phyloP scores from a whole-genome alignment of 805 yeast genomes.

The Saccharomyces kudriavzevii region DNA sequence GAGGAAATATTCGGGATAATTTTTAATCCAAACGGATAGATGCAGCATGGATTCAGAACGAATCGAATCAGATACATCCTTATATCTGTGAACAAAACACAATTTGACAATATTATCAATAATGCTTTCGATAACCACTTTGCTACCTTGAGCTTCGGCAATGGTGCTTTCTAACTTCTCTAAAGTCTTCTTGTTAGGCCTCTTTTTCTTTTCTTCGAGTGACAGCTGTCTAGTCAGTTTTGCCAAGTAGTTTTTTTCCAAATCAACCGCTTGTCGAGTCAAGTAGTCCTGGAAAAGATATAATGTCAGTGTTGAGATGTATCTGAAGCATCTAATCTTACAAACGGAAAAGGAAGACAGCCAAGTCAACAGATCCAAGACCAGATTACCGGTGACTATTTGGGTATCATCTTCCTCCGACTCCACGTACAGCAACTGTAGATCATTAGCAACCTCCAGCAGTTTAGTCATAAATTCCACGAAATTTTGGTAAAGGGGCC shows the following conservation, averaged over 20 bases:
- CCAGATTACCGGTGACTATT: slow-evolving; percentile 12
- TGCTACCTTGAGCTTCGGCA: slow-evolving; percentile 38
- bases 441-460: slow-evolving; percentile 48
- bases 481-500: slow-evolving; percentile 43
- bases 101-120: slow-evolving; percentile 59
- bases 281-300: slow-evolving; percentile 54
- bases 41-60: slow-evolving; percentile 59
- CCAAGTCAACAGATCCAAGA: slow-evolving; percentile 62
- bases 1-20: slow-evolving; percentile 61
- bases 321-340: slow-evolving; percentile 62
- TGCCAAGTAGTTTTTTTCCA: slow-evolving; percentile 31
- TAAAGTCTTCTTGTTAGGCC: slow-evolving; percentile 36
- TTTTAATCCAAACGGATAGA: slow-evolving; percentile 65
- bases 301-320: slow-evolving; percentile 51
- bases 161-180: slow-evolving; percentile 39
- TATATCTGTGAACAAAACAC: slow-evolving; percentile 66
- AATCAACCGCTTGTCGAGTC: slow-evolving; percentile 39
- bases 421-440: slow-evolving; percentile 46
- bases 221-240: slow-evolving; percentile 34
- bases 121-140: slow-evolving; percentile 45
- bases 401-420: slow-evolving; percentile 24
- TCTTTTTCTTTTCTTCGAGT: slow-evolving; percentile 32
- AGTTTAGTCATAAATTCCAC: slow-evolving; percentile 48
- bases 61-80: slow-evolving; percentile 67
- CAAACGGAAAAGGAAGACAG: slow-evolving; percentile 63